Evolutionary conservation across 208 protist genomes (phyloP), one percentile per base, ranked within the genome.

Genomic region (Leptomonas pyrrhocoris): DNA sequence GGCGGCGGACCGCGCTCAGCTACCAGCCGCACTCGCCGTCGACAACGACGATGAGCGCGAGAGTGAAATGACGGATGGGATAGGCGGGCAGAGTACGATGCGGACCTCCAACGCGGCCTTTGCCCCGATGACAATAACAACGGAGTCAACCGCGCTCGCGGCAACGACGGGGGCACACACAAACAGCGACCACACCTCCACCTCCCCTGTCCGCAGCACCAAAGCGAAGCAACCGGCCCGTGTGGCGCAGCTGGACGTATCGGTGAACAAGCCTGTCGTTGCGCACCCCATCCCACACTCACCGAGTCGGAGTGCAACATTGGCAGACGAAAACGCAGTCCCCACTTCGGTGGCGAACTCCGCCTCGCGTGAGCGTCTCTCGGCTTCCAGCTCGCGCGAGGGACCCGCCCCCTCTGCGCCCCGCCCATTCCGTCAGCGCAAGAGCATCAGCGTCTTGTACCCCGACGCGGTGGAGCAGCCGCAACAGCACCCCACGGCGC

Each of bases 161-260:
- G 51, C n/a, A n/a, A 13, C 19, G 2, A 34, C 55, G 30, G 30
- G 7, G 11, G 31, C 4, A 16, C 55, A 23, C 38, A 62, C 31
- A 43, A 50, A 27, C 57, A 62, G 57, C 57, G 57, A 12, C 40
- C 40, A 62, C 19, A 28, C 57, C 15, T 64, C 58, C 34, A 16
- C 25, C 27, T 53, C 43, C 30, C n/a, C 25, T 8, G n/a, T 28
- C 1, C 18, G 12, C 5, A 43, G 23, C 3, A 4, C 28, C 11
- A 64, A 64, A 40, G 27, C 28, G 45, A 50, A 64, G 40, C 58
- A 28, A 1, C 40, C 43, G 16, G 58, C 58, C 0, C 58, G 58
- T 6, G 43, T 64, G 18, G 58, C 53, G 40, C 21, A 19, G n/a
- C 58, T 53, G 58, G 58, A 53, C 30, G 15, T 53, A 5, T 31